Conservation (phyloP, 2,329 filamentous ascomycete genomes). For the Balansia obtecta region DNA sequence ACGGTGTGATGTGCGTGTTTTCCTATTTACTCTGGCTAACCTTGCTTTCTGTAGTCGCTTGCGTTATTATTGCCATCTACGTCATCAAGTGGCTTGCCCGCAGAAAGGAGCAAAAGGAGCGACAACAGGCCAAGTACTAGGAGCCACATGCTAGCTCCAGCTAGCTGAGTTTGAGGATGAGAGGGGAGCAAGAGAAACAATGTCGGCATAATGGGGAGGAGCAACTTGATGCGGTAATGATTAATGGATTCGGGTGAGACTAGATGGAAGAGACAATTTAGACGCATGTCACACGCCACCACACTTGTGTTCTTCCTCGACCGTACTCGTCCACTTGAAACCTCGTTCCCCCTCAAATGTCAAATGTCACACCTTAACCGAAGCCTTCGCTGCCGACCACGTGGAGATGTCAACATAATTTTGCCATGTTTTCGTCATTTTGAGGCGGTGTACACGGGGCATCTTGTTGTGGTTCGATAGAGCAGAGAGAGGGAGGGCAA, state of each 20-base stretch:
- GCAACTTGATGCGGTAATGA: background rate
- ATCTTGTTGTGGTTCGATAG: slow-evolving; percentile 2
- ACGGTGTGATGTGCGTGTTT: background rate
- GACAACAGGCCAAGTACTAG: slow-evolving; percentile 17
- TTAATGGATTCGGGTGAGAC: background rate
- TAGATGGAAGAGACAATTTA: background rate
- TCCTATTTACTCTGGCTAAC: slow-evolving; percentile 5
- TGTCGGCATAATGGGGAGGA: background rate
- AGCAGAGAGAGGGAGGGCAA: background rate
- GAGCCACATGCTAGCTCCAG: background rate
- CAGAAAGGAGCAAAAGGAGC: slow-evolving; percentile 18
- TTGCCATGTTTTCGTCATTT: background rate
- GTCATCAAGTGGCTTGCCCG: slow-evolving; percentile 18
- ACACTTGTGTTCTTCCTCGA: background rate
- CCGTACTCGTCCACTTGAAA: background rate
- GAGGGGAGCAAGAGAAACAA: background rate
- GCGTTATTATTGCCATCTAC: slow-evolving; percentile 18
- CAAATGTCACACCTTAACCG: background rate
- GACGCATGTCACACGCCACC: background rate
- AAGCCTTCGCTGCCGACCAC: slow-evolving; percentile 2
- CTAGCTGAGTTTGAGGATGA: background rate
- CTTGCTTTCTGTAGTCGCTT: slow-evolving; percentile 16
- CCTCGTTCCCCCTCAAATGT: background rate
- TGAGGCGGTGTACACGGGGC: background rate
- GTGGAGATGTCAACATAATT: background rate